These are phyloP conservation scores for Zygnema circumcarinatum DNA, from an alignment of 139 green algal species.

Conservation along the genomic window DNA sequence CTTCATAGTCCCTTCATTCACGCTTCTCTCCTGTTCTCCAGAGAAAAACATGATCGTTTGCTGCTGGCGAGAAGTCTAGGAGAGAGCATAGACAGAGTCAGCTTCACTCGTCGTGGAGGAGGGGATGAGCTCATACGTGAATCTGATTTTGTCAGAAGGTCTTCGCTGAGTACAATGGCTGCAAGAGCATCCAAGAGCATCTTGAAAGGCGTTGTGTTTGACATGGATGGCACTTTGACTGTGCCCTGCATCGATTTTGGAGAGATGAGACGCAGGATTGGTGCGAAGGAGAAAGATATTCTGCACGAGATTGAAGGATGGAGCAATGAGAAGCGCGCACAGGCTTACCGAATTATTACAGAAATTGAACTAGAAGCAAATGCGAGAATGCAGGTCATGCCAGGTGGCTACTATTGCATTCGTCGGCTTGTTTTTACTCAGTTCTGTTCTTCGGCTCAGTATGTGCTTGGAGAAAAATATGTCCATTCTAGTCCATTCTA, in stretches of 20 bases:
- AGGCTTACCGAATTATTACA: constrained; percentile 46
- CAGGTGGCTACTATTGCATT: constrained; percentile 33
- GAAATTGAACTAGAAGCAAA: constrained; percentile 57
- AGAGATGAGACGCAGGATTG: constrained; percentile 47
- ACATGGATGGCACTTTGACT: constrained; percentile 60
- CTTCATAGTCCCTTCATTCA: too few species aligned
- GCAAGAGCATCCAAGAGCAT: too few species aligned
- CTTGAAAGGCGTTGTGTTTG: constrained; percentile 56
- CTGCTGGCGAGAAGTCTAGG: too few species aligned
- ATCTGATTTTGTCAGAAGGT: too few species aligned
- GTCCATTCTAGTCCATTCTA: neutral
- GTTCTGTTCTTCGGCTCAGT: neutral
- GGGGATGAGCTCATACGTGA: too few species aligned
- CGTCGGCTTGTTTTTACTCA: neutral
- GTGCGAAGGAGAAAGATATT: constrained; percentile 20
- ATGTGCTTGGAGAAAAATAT: neutral
- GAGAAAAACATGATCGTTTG: too few species aligned
- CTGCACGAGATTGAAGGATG: constrained; percentile 57
- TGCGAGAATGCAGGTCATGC: constrained; percentile 52
- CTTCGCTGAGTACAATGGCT: too few species aligned
- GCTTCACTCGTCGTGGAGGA: too few species aligned
- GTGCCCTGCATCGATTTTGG: constrained; percentile 60
- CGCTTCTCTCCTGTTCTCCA: too few species aligned
- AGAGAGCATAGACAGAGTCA: too few species aligned
- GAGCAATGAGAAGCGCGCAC: neutral